Conservation (phyloP, 257 asterid species). For the Plantago elongata region DNA sequence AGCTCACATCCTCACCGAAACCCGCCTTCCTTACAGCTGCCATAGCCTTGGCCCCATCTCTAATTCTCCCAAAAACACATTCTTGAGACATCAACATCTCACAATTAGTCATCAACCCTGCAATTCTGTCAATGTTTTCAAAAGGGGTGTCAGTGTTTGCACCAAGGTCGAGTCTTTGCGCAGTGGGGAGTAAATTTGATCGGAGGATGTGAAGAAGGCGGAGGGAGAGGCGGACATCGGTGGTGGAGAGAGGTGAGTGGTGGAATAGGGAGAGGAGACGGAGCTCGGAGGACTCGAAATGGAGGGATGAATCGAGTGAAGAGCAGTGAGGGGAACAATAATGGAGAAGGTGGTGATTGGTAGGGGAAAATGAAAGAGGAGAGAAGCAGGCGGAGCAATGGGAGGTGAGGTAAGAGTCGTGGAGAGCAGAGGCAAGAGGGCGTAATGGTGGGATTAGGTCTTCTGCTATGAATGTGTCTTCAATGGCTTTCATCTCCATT, state of each 20-base stretch:
- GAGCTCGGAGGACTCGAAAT: constrained; percentile 50
- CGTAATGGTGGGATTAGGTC: constrained; percentile 64
- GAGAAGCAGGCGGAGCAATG: constrained; percentile 74
- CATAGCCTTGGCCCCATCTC: constrained; percentile 42
- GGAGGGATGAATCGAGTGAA: constrained; percentile 45
- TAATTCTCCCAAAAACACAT: constrained; percentile 26
- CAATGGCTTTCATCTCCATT: constrained; percentile 57
- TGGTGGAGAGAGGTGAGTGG: constrained; percentile 28
- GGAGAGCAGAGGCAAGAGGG: constrained; percentile 64
- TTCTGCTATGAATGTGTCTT: constrained; percentile 38
- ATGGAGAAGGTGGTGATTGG: constrained; percentile 18
- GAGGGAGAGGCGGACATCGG: constrained; percentile 71
- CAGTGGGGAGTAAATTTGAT: not conserved
- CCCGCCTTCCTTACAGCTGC: not conserved
- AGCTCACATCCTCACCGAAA: constrained; percentile 9
- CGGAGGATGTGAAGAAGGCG: constrained; percentile 46
- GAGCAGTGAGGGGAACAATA: constrained; percentile 75
- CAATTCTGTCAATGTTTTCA: constrained; percentile 42
- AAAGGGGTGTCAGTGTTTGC: not conserved
- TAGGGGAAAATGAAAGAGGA: constrained; percentile 32
- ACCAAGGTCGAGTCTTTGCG: too few relatives aligned
- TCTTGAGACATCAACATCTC: constrained; percentile 26
- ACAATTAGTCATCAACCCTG: constrained; percentile 64
- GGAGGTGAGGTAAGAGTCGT: constrained; percentile 40
- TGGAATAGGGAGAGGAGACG: constrained; percentile 31